Base-by-base conservation (phyloP, 192 early-diverging fungal genomes). In the Geosiphon pyriformis region DNA sequence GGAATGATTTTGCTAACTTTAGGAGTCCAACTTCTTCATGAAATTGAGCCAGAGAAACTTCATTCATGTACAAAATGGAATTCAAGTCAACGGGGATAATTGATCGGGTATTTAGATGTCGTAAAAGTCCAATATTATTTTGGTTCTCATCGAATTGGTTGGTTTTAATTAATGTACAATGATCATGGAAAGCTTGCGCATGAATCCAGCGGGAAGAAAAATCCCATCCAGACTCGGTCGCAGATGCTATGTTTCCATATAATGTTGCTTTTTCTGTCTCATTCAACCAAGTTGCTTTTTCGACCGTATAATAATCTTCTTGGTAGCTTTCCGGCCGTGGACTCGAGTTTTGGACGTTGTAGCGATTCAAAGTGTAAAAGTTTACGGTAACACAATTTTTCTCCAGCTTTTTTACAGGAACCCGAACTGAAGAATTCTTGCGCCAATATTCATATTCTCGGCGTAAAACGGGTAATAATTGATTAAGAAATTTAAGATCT, bases 181-280 rank as follows among this genome's bases (percentile, higher is more conserved):
- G 68, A 2, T 65, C 49, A 1, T 61, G 56, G 10, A 62, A 68
- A 11, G 62, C 23, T 2, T 76, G 65, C 29, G 70, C 51, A 1
- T 66, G 70, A 2, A 80, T 68, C 89, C 89, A 91, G 4, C 89
- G 72, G 4, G 83, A 79, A 8, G 79, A 77, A 65, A 81, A 91
- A 75, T 91, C 89, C 85, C 87, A 87, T 0, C 89, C 89, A 11
- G 83, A 79, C 70, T 91, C 87, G 2, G 89, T 87, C 20, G 81
- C 86, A 2, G 87, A 78, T 4, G 87, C 85, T 50, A 89, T 72
- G 35, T 89, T 81, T 0, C 83, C 76, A 52, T 87, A 91, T 10
- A 91, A 65, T 0, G 52, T 54, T 12, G 22, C 60, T 0, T 70
- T 66, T 33, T 69, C 65, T 2, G 69, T 60, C 11, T 34, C 22